Percentiles rank a stretch among this genome's conserved stretches.
These are phyloP conservation scores for Beauveria brongniartii DNA, from an alignment of 2,329 filamentous ascomycete genomes.

Conservation along the genomic window DNA sequence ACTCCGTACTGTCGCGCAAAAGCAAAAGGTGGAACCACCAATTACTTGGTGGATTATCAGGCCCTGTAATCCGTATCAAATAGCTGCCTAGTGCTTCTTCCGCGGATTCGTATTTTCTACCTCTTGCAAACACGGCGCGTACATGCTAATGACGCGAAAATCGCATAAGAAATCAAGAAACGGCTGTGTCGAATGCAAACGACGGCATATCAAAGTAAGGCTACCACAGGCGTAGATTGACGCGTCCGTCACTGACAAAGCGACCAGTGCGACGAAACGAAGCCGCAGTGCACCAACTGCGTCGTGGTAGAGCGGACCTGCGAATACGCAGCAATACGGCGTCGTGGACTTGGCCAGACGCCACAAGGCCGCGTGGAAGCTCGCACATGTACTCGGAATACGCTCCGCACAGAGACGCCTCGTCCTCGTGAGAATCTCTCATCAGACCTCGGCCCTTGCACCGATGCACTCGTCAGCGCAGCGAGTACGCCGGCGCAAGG, in stretches of 20 bases:
- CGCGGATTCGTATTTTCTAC: neutral
- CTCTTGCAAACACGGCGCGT: neutral
- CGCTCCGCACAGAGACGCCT: neutral
- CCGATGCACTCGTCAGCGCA: neutral
- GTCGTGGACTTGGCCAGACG: neutral
- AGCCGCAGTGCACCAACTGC: slow-evolving; percentile 28
- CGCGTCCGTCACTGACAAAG: neutral
- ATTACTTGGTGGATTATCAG: no score
- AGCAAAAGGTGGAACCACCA: no score
- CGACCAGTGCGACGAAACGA: slow-evolving; percentile 29
- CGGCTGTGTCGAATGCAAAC: slow-evolving; percentile 26
- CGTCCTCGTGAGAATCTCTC: neutral
- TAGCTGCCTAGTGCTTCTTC: neutral
- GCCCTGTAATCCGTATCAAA: no score
- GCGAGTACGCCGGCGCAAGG: neutral
- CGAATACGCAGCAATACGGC: neutral
- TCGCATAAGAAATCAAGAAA: slow-evolving; percentile 27
- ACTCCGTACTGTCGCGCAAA: no score
- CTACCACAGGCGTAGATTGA: no score
- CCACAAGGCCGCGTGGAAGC: neutral
- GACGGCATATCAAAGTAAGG: slow-evolving; percentile 26
- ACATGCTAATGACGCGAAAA: neutral
- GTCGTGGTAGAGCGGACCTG: slow-evolving; percentile 12
- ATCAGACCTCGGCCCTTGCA: neutral
- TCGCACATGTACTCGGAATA: neutral